Conservation (phyloP, 2,329 filamentous ascomycete species). For the Hysterium pulicare region DNA sequence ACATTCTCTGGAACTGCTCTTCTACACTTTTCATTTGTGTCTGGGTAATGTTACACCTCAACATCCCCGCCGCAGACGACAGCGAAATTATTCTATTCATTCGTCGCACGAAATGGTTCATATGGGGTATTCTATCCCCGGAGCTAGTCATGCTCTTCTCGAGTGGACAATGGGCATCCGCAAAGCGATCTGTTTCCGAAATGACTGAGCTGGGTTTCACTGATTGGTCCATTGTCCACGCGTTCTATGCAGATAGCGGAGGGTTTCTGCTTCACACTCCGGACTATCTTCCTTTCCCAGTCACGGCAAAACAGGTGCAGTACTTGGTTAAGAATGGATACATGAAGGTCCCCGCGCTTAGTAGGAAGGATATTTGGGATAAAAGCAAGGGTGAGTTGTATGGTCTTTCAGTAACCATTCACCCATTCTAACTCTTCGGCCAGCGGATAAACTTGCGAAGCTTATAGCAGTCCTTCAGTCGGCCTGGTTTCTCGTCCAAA, state of each 20-base stretch:
- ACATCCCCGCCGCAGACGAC: neutral
- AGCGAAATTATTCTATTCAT: neutral
- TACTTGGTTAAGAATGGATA: constrained; percentile 8
- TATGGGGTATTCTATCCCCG: neutral
- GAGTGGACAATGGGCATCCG: neutral
- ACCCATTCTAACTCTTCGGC: too few species aligned
- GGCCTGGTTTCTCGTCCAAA: constrained; percentile 10
- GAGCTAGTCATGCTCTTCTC: neutral
- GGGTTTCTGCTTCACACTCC: constrained; percentile 12
- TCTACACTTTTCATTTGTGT: neutral
- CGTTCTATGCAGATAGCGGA: constrained; percentile 21
- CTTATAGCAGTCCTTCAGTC: constrained; percentile 8
- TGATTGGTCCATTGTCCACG: constrained; percentile 19
- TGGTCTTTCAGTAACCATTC: too few species aligned
- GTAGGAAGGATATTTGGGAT: constrained; percentile 8
- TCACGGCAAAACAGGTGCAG: constrained; percentile 13
- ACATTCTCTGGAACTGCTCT: neutral
- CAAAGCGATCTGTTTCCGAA: neutral
- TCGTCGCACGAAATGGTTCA: neutral
- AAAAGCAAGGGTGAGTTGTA: too few species aligned
- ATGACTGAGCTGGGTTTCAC: neutral
- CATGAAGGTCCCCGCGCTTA: constrained; percentile 22
- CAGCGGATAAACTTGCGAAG: constrained; percentile 8
- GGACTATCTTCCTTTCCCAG: constrained; percentile 11
- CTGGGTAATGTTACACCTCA: neutral